Evolutionary conservation across 768 basidiomycete species (phyloP), one percentile per base, ranked within the genome.

Genomic region (Pulveroboletus sp.): DNA sequence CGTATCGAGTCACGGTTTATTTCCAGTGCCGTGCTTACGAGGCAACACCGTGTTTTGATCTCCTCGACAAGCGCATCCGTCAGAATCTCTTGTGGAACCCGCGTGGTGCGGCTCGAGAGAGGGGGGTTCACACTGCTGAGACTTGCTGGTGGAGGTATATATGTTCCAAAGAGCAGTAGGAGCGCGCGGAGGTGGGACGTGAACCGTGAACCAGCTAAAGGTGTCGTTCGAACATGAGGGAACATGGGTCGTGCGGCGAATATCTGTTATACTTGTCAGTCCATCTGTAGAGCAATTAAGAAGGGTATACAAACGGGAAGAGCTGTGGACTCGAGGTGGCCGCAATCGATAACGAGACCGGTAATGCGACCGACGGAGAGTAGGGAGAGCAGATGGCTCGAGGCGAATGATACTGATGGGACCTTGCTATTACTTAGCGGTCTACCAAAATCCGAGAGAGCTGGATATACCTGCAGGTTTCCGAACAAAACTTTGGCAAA

Each of bases 321-420:
- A 5, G 83, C 82, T 5, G 85, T 86, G 0, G 93, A 89, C 66
- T 98, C 96, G 4, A 95, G 76, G 64, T 95, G 85, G 1, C 96
- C 96, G 56, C 85, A 86, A 63, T 99, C 96, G 3, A 98, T 71
- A 1, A 98, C 95, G 13, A 99, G 79, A 6, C 95, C 96, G 2
- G 93, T 94, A 56, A 93, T 87, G 50, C 90, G 76, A 11, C 96
- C 96, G 7, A 84, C 82, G 2, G 93, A 84, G 52, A 96, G 76
- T 13, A 98, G 73, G 4, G 93, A 81, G 16, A 97, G 79, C 0
- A 98, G 71, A 58, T 91, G 91, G 48, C 90, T 86, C 14, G 90
- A 86, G 1, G 89, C 87, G 68, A 98, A 99, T 2, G 93, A 95
- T 55, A 99, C 78, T 7, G 91, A 93, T 7, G 93, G 95, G 24